phyloP scores from a whole-genome alignment of 2,329 filamentous ascomycete species.

The Aspergillus intermedius region DNA sequence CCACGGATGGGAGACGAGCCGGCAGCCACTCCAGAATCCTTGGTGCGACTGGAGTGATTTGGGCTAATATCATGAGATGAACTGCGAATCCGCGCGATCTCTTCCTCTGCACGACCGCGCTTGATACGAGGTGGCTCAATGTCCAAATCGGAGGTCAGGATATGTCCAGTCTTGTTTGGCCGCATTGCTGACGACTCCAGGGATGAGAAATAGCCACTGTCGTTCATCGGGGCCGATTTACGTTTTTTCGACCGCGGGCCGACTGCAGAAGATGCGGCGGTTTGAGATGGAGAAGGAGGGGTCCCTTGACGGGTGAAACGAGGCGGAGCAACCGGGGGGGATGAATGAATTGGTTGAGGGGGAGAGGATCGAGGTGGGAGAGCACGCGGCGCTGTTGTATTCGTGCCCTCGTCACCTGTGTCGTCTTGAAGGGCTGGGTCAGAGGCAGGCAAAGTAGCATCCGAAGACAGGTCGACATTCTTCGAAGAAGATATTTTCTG shows the following conservation, averaged over 20 bases:
- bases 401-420: conserved; percentile 41
- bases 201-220: conserved; percentile 96
- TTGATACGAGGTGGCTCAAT: conserved; percentile 73
- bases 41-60: conserved; percentile 44
- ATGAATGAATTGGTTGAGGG: conserved; percentile 67
- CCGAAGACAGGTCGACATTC: conserved; percentile 60
- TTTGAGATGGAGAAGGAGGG: conserved; percentile 61
- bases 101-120: conserved; percentile 86
- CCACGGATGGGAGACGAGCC: conserved; percentile 65
- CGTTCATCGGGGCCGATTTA: conserved; percentile 73
- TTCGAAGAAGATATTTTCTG: conserved; percentile 17
- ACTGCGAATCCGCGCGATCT: conserved; percentile 85
- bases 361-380: conserved; percentile 41
- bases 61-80: conserved; percentile 86
- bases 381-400: conserved; percentile 16
- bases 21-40: conserved; percentile 25
- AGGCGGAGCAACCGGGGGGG: conserved; percentile 68
- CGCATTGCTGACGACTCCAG: conserved; percentile 84
- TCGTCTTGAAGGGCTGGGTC: conserved; percentile 56
- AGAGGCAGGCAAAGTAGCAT: conserved; percentile 69
- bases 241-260: conserved; percentile 62
- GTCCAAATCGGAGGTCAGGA: conserved; percentile 67
- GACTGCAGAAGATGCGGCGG: conserved; percentile 57
- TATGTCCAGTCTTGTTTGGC: conserved; percentile 56
- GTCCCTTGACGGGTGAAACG: conserved; percentile 59